phyloP scores from a whole-genome alignment of 306 rosid species.

The Morella rubra region DNA sequence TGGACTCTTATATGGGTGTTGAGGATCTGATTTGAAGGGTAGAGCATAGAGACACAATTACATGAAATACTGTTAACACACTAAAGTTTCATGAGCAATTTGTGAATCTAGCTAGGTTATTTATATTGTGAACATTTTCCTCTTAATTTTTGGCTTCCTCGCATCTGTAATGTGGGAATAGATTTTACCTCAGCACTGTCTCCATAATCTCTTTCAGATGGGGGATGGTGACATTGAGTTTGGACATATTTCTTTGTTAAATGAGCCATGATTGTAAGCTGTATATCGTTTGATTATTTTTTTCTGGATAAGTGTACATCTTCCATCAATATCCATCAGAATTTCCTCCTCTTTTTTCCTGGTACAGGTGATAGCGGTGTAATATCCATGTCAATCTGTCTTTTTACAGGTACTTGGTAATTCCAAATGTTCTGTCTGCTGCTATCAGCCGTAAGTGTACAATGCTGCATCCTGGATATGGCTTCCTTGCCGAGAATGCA shows the following conservation, averaged over 20 bases:
- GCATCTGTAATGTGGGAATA: too few relatives aligned
- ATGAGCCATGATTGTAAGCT: too few relatives aligned
- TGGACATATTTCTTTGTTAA: not conserved
- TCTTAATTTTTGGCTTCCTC: not conserved
- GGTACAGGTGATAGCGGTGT: conserved; percentile 7
- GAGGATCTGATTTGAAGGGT: not conserved
- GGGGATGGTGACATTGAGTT: not conserved
- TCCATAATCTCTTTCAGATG: not conserved
- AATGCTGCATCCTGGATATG: conserved; percentile 99
- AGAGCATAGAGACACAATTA: not conserved
- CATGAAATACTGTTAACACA: not conserved
- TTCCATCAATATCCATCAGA: not conserved
- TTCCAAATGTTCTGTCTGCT: conserved; percentile 87
- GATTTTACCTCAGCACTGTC: not conserved
- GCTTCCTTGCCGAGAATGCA: conserved; percentile 97
- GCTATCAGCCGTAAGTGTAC: conserved; percentile 76
- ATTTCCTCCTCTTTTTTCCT: conserved; percentile 4
- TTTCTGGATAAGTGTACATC: not conserved
- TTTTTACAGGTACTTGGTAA: conserved; percentile 64
- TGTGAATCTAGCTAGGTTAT: not conserved
- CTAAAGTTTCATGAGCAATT: too few relatives aligned
- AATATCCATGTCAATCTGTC: conserved; percentile 12
- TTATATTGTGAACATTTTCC: not conserved
- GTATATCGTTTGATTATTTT: too few relatives aligned
- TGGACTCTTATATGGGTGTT: not conserved